Base-by-base conservation (phyloP, 2,329 filamentous ascomycete genomes). In the Colletotrichum trifolii region DNA sequence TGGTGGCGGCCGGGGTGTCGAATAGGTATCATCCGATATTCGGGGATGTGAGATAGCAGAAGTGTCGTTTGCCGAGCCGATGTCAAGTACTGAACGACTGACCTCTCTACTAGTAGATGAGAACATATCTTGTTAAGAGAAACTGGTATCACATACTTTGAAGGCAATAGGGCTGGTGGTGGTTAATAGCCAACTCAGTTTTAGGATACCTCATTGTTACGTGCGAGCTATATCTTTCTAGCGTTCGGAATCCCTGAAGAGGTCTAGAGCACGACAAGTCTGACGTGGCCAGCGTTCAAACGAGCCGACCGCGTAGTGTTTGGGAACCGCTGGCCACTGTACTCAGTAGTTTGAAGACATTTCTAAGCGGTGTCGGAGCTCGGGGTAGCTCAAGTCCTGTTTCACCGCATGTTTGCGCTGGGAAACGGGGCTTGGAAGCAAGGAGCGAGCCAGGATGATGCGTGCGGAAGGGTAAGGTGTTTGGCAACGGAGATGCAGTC, bases 361-460 rank as follows among this genome's bases (percentile, higher is more conserved):
- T 52, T 34, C 17, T 52, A 40, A 63, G 60, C 60, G 38, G 39
- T 46, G 54, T 50, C 47, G 47, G 47, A 39, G 40, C 47, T 59
- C 25, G 34, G 47, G 54, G 25, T 25, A 25, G 25, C 25, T 25
- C 25, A 25, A 25, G 25, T 52, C 34, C 47, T 52, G 60, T 63
- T 63, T 63, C 60, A 63, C 60, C 60, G 60, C 60, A 63, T 63
- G 40, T 63, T 59, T 25, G 52, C 9, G 39, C 10, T 10, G 11
- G 6, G n/a, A 6, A 35, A 54, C 39, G 13, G 13, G 13, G 39
- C 39, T 10, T 40, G 13, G 10, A 10, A 40, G 9, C 10, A 10
- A 10, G 10, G 13, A 4, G 39, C 39, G 10, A 13, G 39, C 39
- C 39, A 40, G 39, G 39, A 13, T 40, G 9, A 13, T 40, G 39